Conservation (phyloP, 225 moss, liverwort and hornwort genomes). For the Lunularia cruciata region DNA sequence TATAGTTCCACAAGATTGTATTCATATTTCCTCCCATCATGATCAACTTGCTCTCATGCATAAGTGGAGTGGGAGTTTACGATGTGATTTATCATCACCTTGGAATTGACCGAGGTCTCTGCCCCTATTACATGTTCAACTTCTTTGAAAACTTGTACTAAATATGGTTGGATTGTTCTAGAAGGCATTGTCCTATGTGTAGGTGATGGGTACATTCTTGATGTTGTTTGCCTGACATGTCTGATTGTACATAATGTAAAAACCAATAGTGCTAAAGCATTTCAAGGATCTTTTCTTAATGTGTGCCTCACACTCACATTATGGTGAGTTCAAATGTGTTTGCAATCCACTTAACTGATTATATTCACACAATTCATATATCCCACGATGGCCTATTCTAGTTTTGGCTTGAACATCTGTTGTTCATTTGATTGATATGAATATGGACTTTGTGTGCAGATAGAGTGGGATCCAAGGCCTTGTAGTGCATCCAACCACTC, state of each 20-base stretch:
- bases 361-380: too few relatives aligned
- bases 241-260: too few relatives aligned
- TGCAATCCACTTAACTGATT: not conserved
- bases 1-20: constrained; percentile 73
- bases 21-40: constrained; percentile 87
- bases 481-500: too few relatives aligned
- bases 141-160: constrained; percentile 58
- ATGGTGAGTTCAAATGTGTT: too few relatives aligned
- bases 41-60: constrained; percentile 71
- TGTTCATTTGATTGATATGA: too few relatives aligned
- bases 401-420: too few relatives aligned
- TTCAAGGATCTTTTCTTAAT: not conserved
- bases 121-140: constrained; percentile 65
- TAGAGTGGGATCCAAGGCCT: too few relatives aligned
- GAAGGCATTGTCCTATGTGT: constrained; percentile 80
- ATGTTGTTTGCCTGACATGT: too few relatives aligned
- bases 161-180: constrained; percentile 70
- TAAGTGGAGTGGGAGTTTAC: constrained; percentile 66
- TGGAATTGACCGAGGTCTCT: constrained; percentile 59
- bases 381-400: too few relatives aligned
- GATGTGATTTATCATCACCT: constrained; percentile 59
- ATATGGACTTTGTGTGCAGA: constrained; percentile 52
- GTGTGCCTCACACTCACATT: not conserved
- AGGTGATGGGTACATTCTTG: constrained; percentile 45
- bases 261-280: too few relatives aligned